phyloP scores from a whole-genome alignment of 495 filamentous ascomycete species.

The Hypoxylon cercidicola region DNA sequence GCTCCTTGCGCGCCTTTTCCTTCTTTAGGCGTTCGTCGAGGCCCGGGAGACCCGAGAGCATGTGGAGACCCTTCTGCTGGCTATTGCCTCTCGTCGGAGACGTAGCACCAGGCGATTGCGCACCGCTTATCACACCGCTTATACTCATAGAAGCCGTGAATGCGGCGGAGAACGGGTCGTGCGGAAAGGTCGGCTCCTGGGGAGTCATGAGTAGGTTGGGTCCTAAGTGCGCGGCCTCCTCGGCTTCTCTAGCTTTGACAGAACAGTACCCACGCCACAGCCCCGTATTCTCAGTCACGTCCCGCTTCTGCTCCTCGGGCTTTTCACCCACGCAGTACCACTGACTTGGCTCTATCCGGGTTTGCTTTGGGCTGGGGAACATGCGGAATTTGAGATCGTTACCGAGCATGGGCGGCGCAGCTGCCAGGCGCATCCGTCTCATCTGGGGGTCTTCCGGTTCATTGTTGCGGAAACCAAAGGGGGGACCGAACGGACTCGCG shows the following conservation, averaged over 20 bases:
- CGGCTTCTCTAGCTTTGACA: slow-evolving; percentile 52
- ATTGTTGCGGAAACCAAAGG: slow-evolving; percentile 44
- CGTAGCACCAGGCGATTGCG: slow-evolving; percentile 26
- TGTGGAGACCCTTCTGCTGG: slow-evolving; percentile 54
- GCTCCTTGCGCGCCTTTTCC: slow-evolving; percentile 59
- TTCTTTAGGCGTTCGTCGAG: slow-evolving; percentile 60
- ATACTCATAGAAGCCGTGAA: slow-evolving; percentile 45
- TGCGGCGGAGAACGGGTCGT: slow-evolving; percentile 53
- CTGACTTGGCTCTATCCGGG: slow-evolving; percentile 72
- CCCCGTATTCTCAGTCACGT: slow-evolving; percentile 57
- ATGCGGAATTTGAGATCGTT: slow-evolving; percentile 76
- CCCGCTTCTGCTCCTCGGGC: slow-evolving; percentile 59
- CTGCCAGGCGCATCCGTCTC: slow-evolving; percentile 53
- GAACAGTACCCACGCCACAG: slow-evolving; percentile 78
- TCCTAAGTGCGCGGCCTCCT: slow-evolving; percentile 50
- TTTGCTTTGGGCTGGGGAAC: slow-evolving; percentile 81
- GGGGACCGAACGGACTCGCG: slow-evolving; percentile 48
- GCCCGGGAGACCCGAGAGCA: slow-evolving; percentile 58
- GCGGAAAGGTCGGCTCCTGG: slow-evolving; percentile 31
- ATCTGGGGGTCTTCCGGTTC: slow-evolving; percentile 43
- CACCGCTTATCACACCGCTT: slow-evolving; percentile 29
- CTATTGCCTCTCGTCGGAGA: slow-evolving; percentile 39
- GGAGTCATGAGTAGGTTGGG: slow-evolving; percentile 55
- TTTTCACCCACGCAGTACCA: slow-evolving; percentile 50
- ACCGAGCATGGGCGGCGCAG: slow-evolving; percentile 89